Evolutionary conservation across 2,329 filamentous ascomycete genomes (phyloP).

Genomic region (Eurotiales sp.): DNA sequence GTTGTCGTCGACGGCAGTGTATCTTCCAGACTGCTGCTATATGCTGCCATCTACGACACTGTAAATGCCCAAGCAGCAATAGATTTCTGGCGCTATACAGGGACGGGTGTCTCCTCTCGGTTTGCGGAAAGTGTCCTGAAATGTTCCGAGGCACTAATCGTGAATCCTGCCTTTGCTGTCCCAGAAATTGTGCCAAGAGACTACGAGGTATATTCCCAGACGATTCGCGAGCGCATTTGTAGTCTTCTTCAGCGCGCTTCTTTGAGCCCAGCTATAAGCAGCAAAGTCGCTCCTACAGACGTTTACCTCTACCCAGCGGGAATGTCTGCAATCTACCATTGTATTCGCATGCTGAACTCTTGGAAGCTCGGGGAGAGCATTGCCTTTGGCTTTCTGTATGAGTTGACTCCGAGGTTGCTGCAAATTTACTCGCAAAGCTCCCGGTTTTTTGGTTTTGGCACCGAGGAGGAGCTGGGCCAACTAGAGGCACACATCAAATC

Average conservation of each 20-base stretch:
- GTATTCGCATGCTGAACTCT: slow-evolving; percentile 37
- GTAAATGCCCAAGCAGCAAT: not conserved
- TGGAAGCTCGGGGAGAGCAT: slow-evolving; percentile 36
- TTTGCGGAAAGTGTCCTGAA: not conserved
- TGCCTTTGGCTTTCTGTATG: slow-evolving; percentile 51
- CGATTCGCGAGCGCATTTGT: not conserved
- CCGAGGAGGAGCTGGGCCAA: slow-evolving; percentile 39
- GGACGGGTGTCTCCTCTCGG: not conserved
- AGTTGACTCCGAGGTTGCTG: slow-evolving; percentile 46
- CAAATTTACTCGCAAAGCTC: slow-evolving; percentile 38
- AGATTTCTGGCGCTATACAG: not conserved
- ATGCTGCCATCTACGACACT: not conserved
- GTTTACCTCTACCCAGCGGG: slow-evolving; percentile 54
- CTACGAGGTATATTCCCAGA: not conserved
- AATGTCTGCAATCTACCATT: slow-evolving; percentile 51
- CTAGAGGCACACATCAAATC: slow-evolving; percentile 42
- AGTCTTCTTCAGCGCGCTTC: not conserved
- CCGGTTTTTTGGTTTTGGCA: slow-evolving; percentile 49
- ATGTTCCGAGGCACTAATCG: not conserved
- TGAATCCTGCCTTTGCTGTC: not conserved
- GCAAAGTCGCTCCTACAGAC: slow-evolving; percentile 29
- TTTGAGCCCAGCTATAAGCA: not conserved
- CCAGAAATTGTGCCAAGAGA: not conserved
- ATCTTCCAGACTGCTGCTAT: not conserved
- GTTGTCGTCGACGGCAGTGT: not conserved